These are phyloP conservation scores for Melampsora americana DNA, from an alignment of 1,284 basidiomycete genomes.

Conservation along the genomic window DNA sequence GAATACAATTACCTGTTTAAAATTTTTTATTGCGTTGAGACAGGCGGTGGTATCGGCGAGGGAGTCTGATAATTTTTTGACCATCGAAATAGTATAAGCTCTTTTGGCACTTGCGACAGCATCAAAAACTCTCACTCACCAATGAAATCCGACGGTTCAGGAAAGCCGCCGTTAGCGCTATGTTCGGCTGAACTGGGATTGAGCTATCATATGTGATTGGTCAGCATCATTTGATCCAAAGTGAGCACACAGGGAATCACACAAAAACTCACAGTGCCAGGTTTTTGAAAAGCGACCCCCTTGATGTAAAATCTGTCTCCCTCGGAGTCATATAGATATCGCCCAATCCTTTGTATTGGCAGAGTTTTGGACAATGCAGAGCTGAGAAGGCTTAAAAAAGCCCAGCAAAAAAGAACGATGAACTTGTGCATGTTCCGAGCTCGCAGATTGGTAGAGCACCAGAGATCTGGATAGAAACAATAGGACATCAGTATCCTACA, in stretches of 20 bases:
- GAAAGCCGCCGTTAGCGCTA: background rate
- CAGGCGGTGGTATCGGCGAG: conserved; percentile 23
- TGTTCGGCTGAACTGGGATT: background rate
- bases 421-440: no score
- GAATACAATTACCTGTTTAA: conserved; percentile 3
- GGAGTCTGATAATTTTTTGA: conserved; percentile 8
- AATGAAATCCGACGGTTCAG: background rate
- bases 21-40: conserved; percentile 16
- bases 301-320: conserved; percentile 35
- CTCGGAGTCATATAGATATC: conserved; percentile 18
- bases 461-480: no score
- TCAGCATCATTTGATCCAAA: no score
- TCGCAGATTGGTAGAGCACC: no score
- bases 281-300: conserved; percentile 28
- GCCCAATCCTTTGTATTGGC: conserved; percentile 18
- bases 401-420: no score
- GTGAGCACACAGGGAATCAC: no score
- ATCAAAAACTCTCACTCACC: background rate
- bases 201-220: background rate
- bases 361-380: background rate
- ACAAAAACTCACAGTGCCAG: background rate
- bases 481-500: no score
- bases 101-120: background rate
- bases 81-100: background rate
- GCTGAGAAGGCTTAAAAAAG: no score